Base-by-base conservation (phyloP, 345 rosid genomes). In the Brassica juncea region DNA sequence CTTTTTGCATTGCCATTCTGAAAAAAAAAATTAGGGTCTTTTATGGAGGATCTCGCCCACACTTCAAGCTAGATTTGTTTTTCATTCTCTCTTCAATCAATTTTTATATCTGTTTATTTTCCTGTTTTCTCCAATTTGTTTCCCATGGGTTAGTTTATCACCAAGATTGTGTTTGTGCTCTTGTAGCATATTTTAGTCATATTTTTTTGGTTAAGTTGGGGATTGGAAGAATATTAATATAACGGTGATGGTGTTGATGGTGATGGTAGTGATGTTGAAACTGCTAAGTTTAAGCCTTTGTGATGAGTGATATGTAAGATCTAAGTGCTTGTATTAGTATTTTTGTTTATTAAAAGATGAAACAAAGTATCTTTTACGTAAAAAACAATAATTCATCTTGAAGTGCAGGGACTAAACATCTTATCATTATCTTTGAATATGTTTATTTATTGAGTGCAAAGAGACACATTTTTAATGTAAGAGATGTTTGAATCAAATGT, bases 401-500 rank as follows among this genome's bases (percentile, higher is more conserved):
- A 71, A 70, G 57, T 70, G 65, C 75, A 77, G 8, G 52, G 68
- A 76, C 14, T 68, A 14, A 28, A 68, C 42, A 70, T 52, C 19
- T 49, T 28, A 70, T 70, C 4, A 70, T 3, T 60, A 61, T 68
- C 37, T 70, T 44, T 64, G 65, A 35, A 71, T 32, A 34, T 71
- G 58, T 54, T 70, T 71, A 72, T 58, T 66, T 19, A 72, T 44
- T 72, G 14, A 78, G n/a, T 78, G 73, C 15, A 71, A 77, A 65
- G 30, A 65, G 14, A 55, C 67, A 65, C 27, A 10, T 39, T 37
- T 47, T 71, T 30, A 57, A 59, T 66, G 73, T 59, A 66, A 72
- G 82, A 78, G 42, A 78, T 78, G 81, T 78, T 72, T 78, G 21
- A 42, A 31, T 66, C 73, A 78, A 78, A 78, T 79, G 73, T 78